These are phyloP conservation scores for Alternaria viburni DNA, from an alignment of 2,329 filamentous ascomycete genomes.

Conservation along the genomic window DNA sequence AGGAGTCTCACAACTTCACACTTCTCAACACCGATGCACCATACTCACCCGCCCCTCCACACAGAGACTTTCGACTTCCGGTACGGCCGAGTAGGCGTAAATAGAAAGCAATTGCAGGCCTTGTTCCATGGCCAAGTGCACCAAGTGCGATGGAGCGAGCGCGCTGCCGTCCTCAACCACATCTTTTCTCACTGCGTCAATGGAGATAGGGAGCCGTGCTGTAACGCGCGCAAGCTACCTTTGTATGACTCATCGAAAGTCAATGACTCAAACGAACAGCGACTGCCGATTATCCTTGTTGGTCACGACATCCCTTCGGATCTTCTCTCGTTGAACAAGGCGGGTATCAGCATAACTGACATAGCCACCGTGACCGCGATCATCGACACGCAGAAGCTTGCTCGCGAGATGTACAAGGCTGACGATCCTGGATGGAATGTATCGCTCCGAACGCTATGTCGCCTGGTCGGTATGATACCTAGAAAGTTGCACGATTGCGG, in stretches of 20 bases:
- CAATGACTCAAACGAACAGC: neutral
- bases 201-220: neutral
- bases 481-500: neutral
- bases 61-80: conserved; percentile 13
- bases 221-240: neutral
- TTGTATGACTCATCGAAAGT: neutral
- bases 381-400: conserved; percentile 14
- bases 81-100: conserved; percentile 4
- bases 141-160: conserved; percentile 4
- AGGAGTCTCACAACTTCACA: conserved; percentile 3
- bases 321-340: neutral
- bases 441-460: conserved; percentile 12
- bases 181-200: conserved; percentile 5
- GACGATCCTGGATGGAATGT: conserved; percentile 8
- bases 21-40: neutral
- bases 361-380: neutral
- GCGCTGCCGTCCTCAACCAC: conserved; percentile 4
- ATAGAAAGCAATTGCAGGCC: conserved; percentile 3
- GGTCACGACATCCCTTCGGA: neutral
- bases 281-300: neutral
- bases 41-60: conserved; percentile 1
- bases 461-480: neutral
- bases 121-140: conserved; percentile 4
- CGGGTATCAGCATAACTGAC: neutral
- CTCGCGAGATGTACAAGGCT: conserved; percentile 10